These are phyloP conservation scores for Metarhizium anisopliae DNA, from an alignment of 2,329 filamentous ascomycete species.

Conservation along the genomic window DNA sequence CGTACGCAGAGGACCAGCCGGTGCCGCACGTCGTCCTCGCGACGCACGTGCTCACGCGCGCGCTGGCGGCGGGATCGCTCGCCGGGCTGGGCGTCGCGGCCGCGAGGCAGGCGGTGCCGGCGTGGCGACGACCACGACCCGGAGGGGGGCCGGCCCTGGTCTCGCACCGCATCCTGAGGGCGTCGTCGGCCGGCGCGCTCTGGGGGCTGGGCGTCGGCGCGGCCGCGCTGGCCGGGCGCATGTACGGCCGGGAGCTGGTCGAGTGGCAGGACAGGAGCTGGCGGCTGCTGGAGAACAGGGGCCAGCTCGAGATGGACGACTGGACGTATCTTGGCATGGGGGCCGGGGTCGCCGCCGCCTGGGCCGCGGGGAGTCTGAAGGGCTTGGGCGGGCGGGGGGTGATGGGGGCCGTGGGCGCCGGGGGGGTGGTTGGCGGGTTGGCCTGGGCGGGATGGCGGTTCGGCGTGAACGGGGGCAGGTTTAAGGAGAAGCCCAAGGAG, in stretches of 20 bases:
- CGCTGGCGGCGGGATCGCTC: slow-evolving; percentile 42
- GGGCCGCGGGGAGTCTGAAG: slow-evolving; percentile 18
- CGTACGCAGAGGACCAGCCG: slow-evolving; percentile 56
- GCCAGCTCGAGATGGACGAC: slow-evolving; percentile 49
- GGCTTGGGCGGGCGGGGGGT: slow-evolving; percentile 28
- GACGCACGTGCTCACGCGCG: slow-evolving; percentile 49
- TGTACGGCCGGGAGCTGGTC: slow-evolving; percentile 47
- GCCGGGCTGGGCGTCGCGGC: slow-evolving; percentile 33
- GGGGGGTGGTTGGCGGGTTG: slow-evolving; percentile 38
- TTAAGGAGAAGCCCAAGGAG: slow-evolving; percentile 16
- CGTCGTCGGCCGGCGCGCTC: slow-evolving; percentile 36
- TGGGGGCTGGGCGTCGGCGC: slow-evolving; percentile 34
- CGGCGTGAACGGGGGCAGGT: slow-evolving; percentile 35
- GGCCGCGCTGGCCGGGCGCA: slow-evolving; percentile 35
- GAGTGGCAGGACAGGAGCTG: slow-evolving; percentile 58
- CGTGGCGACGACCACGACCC: slow-evolving; percentile 14
- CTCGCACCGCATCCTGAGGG: slow-evolving; percentile 19
- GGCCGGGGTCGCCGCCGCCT: slow-evolving; percentile 22
- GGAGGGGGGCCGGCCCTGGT: slow-evolving; percentile 13
- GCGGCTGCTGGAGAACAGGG: slow-evolving; percentile 48
- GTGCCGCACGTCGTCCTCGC: slow-evolving; percentile 45
- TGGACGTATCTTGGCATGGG: slow-evolving; percentile 39
- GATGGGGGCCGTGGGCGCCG: slow-evolving; percentile 36
- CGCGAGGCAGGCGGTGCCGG: slow-evolving; percentile 20
- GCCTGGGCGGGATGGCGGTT: slow-evolving; percentile 42